A percentile compares a stretch with the other conserved stretches of the same genome.
phyloP scores from a whole-genome alignment of 768 basidiomycete genomes.

The Podaxis sp. region DNA sequence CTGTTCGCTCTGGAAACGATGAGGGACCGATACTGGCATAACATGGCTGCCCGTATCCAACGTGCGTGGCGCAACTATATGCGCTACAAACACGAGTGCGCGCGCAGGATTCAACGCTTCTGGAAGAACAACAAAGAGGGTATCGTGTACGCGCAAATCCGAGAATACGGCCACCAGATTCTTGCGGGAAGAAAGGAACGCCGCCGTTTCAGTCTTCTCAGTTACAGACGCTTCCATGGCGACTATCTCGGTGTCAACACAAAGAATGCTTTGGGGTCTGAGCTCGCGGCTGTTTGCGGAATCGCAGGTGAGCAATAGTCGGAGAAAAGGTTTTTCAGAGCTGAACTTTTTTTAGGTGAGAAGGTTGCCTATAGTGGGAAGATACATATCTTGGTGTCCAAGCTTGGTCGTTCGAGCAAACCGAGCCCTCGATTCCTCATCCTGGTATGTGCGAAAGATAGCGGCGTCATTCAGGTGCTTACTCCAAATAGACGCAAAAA shows the following conservation, averaged over 20 bases:
- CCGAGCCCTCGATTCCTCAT: constrained; percentile 88
- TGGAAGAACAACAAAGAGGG: constrained; percentile 98
- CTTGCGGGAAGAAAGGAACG: constrained; percentile 92
- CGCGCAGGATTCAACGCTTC: constrained; percentile 92
- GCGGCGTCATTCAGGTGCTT: background rate
- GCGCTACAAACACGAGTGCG: constrained; percentile 94
- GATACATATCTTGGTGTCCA: constrained; percentile 82
- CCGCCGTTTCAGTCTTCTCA: constrained; percentile 87
- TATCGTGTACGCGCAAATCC: constrained; percentile 81
- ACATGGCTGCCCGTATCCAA: constrained; percentile 97
- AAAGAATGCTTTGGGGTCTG: constrained; percentile 71
- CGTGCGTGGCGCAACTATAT: constrained; percentile 95
- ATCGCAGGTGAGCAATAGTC: constrained; percentile 57
- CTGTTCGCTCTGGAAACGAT: constrained; percentile 98
- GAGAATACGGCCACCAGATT: constrained; percentile 95
- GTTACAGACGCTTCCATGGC: constrained; percentile 92
- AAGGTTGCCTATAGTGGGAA: constrained; percentile 81
- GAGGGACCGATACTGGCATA: constrained; percentile 99
- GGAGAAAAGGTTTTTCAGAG: background rate
- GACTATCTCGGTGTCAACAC: constrained; percentile 94
- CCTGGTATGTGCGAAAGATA: constrained; percentile 54
- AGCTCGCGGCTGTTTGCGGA: constrained; percentile 68
- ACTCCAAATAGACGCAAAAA: constrained; percentile 64
- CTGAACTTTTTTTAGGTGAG: constrained; percentile 51
- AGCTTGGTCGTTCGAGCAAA: constrained; percentile 84